A percentile compares a stretch with the other conserved stretches of the same genome.
Conservation (phyloP, 2,329 filamentous ascomycete genomes). For the Alternaria panax region DNA sequence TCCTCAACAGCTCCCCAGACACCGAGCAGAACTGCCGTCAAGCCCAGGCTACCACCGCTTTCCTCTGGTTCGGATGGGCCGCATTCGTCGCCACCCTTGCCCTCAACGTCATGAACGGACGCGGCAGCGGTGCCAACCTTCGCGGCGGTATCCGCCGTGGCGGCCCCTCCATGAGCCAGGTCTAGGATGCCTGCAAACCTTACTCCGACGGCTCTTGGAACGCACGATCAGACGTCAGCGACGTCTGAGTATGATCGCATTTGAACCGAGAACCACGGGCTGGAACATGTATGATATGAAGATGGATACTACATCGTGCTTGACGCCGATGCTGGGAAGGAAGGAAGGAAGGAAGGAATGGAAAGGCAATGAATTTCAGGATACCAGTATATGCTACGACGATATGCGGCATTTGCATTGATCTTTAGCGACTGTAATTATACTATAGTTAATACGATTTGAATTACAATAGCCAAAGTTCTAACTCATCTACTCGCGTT, state of each 20-base stretch:
- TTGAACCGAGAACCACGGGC: neutral
- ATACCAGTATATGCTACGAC: conserved; percentile 11
- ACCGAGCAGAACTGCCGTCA: conserved; percentile 73
- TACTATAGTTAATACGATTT: conserved; percentile 13
- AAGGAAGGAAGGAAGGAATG: neutral
- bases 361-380: neutral
- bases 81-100: conserved; percentile 64
- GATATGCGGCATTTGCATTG: conserved; percentile 7
- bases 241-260: conserved; percentile 10
- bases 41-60: conserved; percentile 76
- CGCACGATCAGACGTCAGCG: conserved; percentile 27
- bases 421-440: conserved; percentile 15
- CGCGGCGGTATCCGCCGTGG: conserved; percentile 59
- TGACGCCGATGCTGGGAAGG: conserved; percentile 4
- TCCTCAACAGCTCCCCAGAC: conserved; percentile 68
- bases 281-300: conserved; percentile 9
- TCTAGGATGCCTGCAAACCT: conserved; percentile 51
- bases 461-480: neutral
- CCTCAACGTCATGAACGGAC: conserved; percentile 63
- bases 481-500: fast-evolving
- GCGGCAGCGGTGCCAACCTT: conserved; percentile 54
- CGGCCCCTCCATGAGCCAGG: conserved; percentile 62
- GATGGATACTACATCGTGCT: conserved; percentile 12
- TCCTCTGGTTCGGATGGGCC: conserved; percentile 80
- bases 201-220: conserved; percentile 39